Conservation (phyloP, 1,284 basidiomycete genomes). For the Trichosporon sp. region DNA sequence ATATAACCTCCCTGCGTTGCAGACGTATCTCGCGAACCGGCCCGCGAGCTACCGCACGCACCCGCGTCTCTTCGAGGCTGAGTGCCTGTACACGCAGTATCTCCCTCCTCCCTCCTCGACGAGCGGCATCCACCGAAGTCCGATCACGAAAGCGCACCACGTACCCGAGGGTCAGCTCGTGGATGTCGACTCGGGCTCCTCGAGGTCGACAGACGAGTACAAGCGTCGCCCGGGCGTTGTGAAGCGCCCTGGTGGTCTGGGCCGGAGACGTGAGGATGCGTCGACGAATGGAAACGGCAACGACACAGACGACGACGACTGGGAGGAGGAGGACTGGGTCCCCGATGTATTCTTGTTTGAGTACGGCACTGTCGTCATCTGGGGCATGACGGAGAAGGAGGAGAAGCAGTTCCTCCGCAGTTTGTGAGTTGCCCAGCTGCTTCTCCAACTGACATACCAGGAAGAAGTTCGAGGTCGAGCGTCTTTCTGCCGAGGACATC, state of each 20-base stretch:
- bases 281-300: slow-evolving; percentile 41
- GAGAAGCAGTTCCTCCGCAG: slow-evolving; percentile 86
- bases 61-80: slow-evolving; percentile 63
- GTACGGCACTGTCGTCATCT: slow-evolving; percentile 87
- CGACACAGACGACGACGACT: slow-evolving; percentile 57
- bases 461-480: slow-evolving; percentile 89
- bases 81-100: slow-evolving; percentile 56
- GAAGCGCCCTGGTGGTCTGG: slow-evolving; percentile 56
- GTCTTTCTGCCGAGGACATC: slow-evolving; percentile 75
- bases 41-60: slow-evolving; percentile 79
- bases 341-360: slow-evolving; percentile 90
- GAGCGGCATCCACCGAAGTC: slow-evolving; percentile 15
- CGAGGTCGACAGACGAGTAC: slow-evolving; percentile 21
- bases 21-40: slow-evolving; percentile 84
- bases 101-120: slow-evolving; percentile 47
- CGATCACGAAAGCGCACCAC: slow-evolving; percentile 17
- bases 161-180: slow-evolving; percentile 53
- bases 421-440: slow-evolving; percentile 64
- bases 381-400: slow-evolving; percentile 93
- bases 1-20: slow-evolving; percentile 80
- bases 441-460: slow-evolving; percentile 57
- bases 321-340: slow-evolving; percentile 63
- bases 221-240: slow-evolving; percentile 51
- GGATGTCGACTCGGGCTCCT: slow-evolving; percentile 30
- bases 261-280: slow-evolving; percentile 63